Percentiles rank a stretch among this genome's conserved stretches.
Evolutionary conservation across 2,329 filamentous ascomycete genomes (phyloP).

Genomic region (Orbilia blumenaviensis): DNA sequence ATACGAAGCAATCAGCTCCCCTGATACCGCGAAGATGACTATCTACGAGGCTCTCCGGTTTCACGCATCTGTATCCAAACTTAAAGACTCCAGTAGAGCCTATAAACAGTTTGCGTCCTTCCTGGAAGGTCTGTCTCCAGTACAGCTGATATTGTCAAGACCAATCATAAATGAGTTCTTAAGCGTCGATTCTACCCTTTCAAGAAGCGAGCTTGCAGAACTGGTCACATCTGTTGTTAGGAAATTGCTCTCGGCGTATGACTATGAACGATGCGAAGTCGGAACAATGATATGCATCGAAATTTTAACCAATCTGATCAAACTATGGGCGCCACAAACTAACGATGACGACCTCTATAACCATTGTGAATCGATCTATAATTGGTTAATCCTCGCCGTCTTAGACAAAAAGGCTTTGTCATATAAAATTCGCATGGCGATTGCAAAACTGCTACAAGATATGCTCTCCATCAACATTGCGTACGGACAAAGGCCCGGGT

Average conservation of each 20-base stretch:
- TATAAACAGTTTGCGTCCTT: conserved; percentile 55
- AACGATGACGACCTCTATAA: conserved; percentile 70
- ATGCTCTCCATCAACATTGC: conserved; percentile 73
- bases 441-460: conserved; percentile 75
- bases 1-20: conserved; percentile 55
- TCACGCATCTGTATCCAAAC: conserved; percentile 49
- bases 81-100: conserved; percentile 31
- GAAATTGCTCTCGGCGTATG: conserved; percentile 66
- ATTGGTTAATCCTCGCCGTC: conserved; percentile 75
- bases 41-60: conserved; percentile 55
- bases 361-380: conserved; percentile 78
- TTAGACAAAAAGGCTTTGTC: conserved; percentile 76
- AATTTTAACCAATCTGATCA: conserved; percentile 71
- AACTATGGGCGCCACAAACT: conserved; percentile 70
- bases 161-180: conserved; percentile 57
- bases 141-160: conserved; percentile 55
- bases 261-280: conserved; percentile 78
- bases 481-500: conserved; percentile 70
- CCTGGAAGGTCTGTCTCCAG: conserved; percentile 52
- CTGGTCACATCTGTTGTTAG: conserved; percentile 65
- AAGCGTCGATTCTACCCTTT: conserved; percentile 54
- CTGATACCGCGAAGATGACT: conserved; percentile 53
- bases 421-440: conserved; percentile 71
- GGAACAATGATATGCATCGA: conserved; percentile 74
- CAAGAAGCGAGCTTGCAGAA: conserved; percentile 61